phyloP scores from a whole-genome alignment of 768 basidiomycete genomes.

The Pilatotrama ljubarskyi region DNA sequence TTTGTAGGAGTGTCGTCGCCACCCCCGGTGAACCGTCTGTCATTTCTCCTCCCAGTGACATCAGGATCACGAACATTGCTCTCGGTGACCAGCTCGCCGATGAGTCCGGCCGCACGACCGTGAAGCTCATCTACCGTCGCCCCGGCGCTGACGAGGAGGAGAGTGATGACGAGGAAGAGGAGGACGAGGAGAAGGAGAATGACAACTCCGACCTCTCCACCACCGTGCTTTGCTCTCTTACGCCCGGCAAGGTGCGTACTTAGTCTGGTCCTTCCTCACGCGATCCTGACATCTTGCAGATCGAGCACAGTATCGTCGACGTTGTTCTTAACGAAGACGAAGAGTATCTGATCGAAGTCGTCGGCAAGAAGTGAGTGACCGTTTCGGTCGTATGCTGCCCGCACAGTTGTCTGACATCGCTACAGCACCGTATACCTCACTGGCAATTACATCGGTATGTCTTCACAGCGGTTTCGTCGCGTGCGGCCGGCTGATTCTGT shows the following conservation, averaged over 20 bases:
- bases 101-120: conserved; percentile 55
- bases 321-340: conserved; percentile 68
- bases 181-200: conserved; percentile 45
- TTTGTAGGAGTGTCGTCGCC: conserved; percentile 59
- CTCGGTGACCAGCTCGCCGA: conserved; percentile 74
- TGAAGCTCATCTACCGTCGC: conserved; percentile 61
- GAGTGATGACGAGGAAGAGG: conserved; percentile 41
- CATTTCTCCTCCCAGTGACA: conserved; percentile 61
- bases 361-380: conserved; percentile 77
- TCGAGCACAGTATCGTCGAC: conserved; percentile 74
- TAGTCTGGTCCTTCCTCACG: too few species aligned
- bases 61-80: conserved; percentile 81
- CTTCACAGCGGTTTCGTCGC: not conserved
- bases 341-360: conserved; percentile 64
- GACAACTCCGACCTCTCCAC: conserved; percentile 34
- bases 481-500: not conserved
- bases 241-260: conserved; percentile 69
- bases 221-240: conserved; percentile 76
- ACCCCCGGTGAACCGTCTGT: conserved; percentile 57
- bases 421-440: conserved; percentile 70
- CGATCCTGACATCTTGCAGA: conserved; percentile 41
- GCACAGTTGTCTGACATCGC: not conserved
- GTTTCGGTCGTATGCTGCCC: not conserved
- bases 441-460: conserved; percentile 81
- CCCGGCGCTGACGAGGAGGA: conserved; percentile 48